Evolutionary conservation across 495 filamentous ascomycete species (phyloP), one percentile per base, ranked within the genome.

Genomic region (Trichoderma asperelloides): DNA sequence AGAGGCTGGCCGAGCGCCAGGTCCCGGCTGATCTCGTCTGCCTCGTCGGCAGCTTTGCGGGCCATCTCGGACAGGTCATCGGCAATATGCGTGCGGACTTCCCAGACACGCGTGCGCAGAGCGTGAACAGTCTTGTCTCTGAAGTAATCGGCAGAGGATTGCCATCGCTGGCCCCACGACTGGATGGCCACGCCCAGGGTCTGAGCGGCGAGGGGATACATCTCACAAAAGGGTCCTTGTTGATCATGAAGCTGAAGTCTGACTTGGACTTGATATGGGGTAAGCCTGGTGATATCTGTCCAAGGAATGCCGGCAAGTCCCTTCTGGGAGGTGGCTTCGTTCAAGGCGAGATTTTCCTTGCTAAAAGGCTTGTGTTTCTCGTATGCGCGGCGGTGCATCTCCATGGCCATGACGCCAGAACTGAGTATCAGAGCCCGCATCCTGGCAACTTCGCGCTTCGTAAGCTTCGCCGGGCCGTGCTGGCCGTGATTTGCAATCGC

Each of bases 321-420:
- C 13, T 67, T 64, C 16, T 41, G 49, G 11, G 45, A 33, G 12
- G 27, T 64, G 4, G 71, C 65, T 65, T 72, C 68, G 37, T 68
- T 43, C 21, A 33, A 47, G 21, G 30, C 64, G 13, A 28, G 51
- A 40, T 27, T 25, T 25, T 55, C 57, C 18, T 30, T 33, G 39
- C 25, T 25, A 28, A 28, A 18, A 11, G 23, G 25, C 30, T 55
- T 23, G 51, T 21, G 40, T n/a, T 69, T 72, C 39, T 80, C 81
- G 47, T 87, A 78, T 21, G 89, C 87, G 62, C 88, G 83, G 13
- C 87, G 84, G 47, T 81, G 80, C 67, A 96, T 89, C 71, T 92
- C 90, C 68, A 86, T 85, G 0, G 93, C 93, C 75, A 94, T 94
- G 74, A 96, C 87, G 57, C 92, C 93, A 0, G 91, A 89, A 67